A percentile compares a stretch with the other conserved stretches of the same genome.
phyloP scores from a whole-genome alignment of 2,329 filamentous ascomycete species.

The Botrytis aclada region DNA sequence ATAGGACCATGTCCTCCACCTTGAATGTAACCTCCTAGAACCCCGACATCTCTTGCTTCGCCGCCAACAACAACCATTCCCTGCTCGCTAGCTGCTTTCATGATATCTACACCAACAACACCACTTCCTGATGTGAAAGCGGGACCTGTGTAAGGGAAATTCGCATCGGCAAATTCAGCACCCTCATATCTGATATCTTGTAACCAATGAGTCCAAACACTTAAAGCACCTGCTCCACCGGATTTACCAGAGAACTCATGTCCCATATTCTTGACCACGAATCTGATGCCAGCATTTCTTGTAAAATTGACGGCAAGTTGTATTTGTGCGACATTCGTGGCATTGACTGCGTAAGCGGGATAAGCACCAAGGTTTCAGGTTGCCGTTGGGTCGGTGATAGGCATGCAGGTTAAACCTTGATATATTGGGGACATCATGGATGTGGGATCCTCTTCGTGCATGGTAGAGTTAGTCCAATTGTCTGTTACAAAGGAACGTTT shows the following conservation, averaged over 20 bases:
- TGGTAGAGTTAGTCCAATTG: constrained; percentile 39
- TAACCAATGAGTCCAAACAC: constrained; percentile 49
- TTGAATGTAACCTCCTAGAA: constrained; percentile 50
- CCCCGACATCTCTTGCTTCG: constrained; percentile 40
- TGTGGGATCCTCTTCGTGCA: constrained; percentile 42
- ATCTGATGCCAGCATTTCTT: constrained; percentile 34
- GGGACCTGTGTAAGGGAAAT: constrained; percentile 36
- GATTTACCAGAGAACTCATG: constrained; percentile 48
- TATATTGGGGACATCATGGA: constrained; percentile 48
- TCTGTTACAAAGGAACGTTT: constrained; percentile 38
- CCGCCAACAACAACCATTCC: constrained; percentile 49
- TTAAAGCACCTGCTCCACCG: constrained; percentile 45
- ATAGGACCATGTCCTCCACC: constrained; percentile 60
- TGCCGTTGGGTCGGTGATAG: constrained; percentile 6
- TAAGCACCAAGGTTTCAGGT: constrained; percentile 24
- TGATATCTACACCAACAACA: constrained; percentile 46
- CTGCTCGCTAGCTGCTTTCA: constrained; percentile 42
- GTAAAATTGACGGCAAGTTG: constrained; percentile 37
- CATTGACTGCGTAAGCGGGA: constrained; percentile 30
- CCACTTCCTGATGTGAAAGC: constrained; percentile 42
- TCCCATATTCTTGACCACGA: constrained; percentile 45
- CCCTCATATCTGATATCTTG: constrained; percentile 40
- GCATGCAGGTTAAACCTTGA: constrained; percentile 42
- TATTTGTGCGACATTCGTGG: constrained; percentile 23
- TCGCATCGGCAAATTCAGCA: constrained; percentile 36